phyloP scores from a whole-genome alignment of 352 stramenopile species.

The Pythium folliculosum region DNA sequence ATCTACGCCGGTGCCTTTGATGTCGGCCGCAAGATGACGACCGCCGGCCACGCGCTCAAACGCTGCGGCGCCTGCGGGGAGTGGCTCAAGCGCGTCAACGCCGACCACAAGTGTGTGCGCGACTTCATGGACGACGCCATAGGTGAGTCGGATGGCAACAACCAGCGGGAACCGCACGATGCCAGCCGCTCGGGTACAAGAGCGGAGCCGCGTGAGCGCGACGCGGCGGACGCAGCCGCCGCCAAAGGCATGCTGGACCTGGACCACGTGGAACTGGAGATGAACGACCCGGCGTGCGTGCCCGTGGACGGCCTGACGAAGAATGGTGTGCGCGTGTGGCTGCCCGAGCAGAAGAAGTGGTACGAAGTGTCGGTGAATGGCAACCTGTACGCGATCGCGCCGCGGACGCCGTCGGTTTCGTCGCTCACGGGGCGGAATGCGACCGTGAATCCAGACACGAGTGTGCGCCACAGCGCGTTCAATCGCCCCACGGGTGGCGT shows the following conservation, averaged over 20 bases:
- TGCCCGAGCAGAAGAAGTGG: slow-evolving; percentile 73
- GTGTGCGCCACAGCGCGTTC: slow-evolving; percentile 60
- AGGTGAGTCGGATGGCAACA: background rate
- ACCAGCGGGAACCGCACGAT: background rate
- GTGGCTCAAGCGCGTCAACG: slow-evolving; percentile 55
- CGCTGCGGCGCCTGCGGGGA: slow-evolving; percentile 45
- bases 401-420: slow-evolving; percentile 30
- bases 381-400: slow-evolving; percentile 68
- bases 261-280: slow-evolving; percentile 46
- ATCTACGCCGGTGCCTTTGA: slow-evolving; percentile 78
- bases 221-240: background rate
- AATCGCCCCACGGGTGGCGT: slow-evolving; percentile 54
- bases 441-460: slow-evolving; percentile 14
- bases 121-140: slow-evolving; percentile 15
- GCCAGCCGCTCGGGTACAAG: background rate
- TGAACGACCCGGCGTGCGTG: slow-evolving; percentile 40
- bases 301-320: slow-evolving; percentile 78
- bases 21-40: slow-evolving; percentile 47
- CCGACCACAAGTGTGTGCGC: slow-evolving; percentile 48
- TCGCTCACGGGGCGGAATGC: slow-evolving; percentile 19
- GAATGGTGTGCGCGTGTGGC: slow-evolving; percentile 77
- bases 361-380: slow-evolving; percentile 84
- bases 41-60: slow-evolving; percentile 67
- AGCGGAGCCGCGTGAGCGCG: background rate
- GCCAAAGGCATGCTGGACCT: slow-evolving; percentile 29